phyloP scores from a whole-genome alignment of 1,284 basidiomycete species.

The Pterulicium gracile region DNA sequence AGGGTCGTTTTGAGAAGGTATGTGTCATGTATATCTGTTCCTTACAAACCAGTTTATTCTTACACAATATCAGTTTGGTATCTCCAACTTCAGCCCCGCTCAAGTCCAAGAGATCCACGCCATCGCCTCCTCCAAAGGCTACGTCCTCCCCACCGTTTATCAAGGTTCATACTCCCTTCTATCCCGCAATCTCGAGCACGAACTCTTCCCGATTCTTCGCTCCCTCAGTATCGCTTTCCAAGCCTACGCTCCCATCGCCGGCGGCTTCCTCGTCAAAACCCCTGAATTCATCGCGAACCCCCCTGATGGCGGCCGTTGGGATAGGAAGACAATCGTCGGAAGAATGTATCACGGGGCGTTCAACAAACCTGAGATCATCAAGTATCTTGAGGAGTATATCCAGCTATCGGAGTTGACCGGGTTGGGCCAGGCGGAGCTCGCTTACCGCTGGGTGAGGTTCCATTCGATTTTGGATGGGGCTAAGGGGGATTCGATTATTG shows the following conservation, averaged over 20 bases:
- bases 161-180: conserved; percentile 27
- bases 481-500: not conserved
- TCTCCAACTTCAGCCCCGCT: conserved; percentile 36
- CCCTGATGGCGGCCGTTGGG: not conserved
- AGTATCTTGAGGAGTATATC: not conserved
- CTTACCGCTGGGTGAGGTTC: not conserved
- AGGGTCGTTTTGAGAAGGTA: conserved; percentile 30
- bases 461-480: not conserved
- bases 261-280: not conserved
- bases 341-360: not conserved
- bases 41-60: not conserved
- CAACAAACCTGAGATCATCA: not conserved
- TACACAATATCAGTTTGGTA: conserved; percentile 20
- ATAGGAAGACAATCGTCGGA: not conserved
- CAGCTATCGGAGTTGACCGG: not conserved
- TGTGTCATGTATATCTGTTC: not conserved
- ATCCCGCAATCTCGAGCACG: conserved; percentile 28
- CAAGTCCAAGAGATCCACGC: conserved; percentile 26
- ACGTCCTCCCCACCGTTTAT: conserved; percentile 11
- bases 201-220: conserved; percentile 30
- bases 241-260: conserved; percentile 33
- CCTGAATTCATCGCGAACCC: not conserved
- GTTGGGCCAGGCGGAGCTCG: not conserved
- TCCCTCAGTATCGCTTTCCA: conserved; percentile 27
- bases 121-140: conserved; percentile 21